A percentile compares a stretch with the other conserved stretches of the same genome.
Conservation (phyloP, 352 stramenopile genomes). For the Pythium folliculosum region DNA sequence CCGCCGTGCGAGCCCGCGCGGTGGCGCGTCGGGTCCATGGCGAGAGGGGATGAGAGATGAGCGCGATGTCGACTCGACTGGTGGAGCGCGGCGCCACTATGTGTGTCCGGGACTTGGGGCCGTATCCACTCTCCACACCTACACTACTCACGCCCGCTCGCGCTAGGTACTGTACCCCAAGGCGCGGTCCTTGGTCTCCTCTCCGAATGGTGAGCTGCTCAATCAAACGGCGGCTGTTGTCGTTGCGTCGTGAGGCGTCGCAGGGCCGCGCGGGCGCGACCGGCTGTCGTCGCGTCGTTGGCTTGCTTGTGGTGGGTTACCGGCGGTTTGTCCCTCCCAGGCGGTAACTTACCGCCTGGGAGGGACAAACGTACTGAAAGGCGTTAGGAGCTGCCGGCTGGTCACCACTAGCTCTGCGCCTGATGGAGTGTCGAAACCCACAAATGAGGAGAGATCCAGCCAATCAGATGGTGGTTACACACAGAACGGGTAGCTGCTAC, state of each 20-base stretch:
- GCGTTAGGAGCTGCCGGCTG: background rate
- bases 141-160: background rate
- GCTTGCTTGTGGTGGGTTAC: background rate
- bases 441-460: background rate
- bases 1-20: constrained; percentile 13
- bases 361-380: background rate
- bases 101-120: too few species aligned
- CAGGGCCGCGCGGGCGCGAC: too few species aligned
- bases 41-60: background rate
- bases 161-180: too few species aligned
- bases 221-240: constrained; percentile 1
- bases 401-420: background rate
- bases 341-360: background rate
- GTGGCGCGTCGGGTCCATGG: constrained; percentile 16
- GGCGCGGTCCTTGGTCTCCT: background rate
- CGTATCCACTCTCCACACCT: background rate
- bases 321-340: too few species aligned
- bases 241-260: background rate
- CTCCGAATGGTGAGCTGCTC: background rate
- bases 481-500: background rate
- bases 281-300: constrained; percentile 1
- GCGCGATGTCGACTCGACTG: background rate
- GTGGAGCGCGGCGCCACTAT: background rate
- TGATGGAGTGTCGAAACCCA: constrained; percentile 1
- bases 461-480: constrained; percentile 8